Conservation (phyloP, 768 basidiomycete genomes). For the Auricularia sp. region DNA sequence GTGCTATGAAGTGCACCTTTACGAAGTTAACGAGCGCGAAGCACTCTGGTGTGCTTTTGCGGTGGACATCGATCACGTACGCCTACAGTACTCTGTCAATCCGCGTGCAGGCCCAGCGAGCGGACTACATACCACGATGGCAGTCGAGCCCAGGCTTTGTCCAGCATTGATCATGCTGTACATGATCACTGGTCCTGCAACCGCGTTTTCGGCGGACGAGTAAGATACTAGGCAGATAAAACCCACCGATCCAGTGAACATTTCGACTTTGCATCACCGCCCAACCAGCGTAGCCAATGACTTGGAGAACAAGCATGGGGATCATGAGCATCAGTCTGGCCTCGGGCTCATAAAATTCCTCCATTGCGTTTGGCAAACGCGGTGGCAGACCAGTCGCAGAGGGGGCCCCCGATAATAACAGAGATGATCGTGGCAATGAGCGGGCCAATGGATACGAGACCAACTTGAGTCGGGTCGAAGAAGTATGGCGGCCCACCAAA, state of each 20-base stretch:
- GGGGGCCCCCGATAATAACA: constrained; percentile 8
- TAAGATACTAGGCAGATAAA: too few species aligned
- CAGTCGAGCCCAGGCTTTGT: too few species aligned
- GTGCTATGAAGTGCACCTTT: not conserved
- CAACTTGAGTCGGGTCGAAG: constrained; percentile 6
- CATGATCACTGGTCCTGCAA: too few species aligned
- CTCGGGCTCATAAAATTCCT: constrained; percentile 37
- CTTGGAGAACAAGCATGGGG: constrained; percentile 30
- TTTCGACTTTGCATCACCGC: constrained; percentile 18
- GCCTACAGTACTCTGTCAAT: constrained; percentile 15
- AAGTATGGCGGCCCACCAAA: not conserved
- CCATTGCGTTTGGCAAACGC: constrained; percentile 35
- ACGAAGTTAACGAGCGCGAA: constrained; percentile 32
- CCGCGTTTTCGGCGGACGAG: too few species aligned
- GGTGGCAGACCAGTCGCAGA: constrained; percentile 8
- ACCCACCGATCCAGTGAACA: too few species aligned
- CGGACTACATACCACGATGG: too few species aligned
- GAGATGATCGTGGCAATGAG: constrained; percentile 9
- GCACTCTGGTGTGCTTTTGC: constrained; percentile 29
- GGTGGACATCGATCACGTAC: constrained; percentile 37
- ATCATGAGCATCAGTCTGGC: constrained; percentile 33
- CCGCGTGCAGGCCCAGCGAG: too few species aligned
- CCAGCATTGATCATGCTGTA: too few species aligned
- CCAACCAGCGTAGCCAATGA: constrained; percentile 39
- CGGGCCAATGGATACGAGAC: constrained; percentile 13